phyloP scores from a whole-genome alignment of 106 monocot genomes.

The Dendrobium catenatum region DNA sequence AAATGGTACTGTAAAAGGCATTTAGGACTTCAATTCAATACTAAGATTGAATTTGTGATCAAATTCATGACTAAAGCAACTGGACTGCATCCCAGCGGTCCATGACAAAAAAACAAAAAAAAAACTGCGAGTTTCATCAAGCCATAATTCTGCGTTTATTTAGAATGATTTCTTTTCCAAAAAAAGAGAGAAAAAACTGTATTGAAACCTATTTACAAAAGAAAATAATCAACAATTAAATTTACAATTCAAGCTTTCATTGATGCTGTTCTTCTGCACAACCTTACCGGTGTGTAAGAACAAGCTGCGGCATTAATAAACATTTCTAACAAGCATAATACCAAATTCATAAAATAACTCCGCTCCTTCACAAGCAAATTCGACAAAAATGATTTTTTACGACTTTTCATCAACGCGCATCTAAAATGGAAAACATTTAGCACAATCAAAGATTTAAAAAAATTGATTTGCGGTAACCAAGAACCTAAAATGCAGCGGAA shows the following conservation, averaged over 20 bases:
- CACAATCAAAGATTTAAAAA: neutral
- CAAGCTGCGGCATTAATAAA: neutral
- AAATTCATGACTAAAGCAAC: neutral
- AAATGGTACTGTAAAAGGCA: neutral
- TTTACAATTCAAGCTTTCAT: neutral
- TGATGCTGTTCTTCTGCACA: neutral
- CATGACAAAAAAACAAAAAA: neutral
- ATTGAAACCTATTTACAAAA: too few species aligned
- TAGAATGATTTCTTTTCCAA: too few species aligned
- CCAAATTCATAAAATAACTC: neutral
- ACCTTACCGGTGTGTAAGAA: neutral
- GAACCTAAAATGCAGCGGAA: neutral
- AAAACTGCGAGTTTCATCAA: too few species aligned
- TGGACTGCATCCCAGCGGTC: too few species aligned
- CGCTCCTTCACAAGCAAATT: neutral
- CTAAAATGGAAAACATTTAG: neutral
- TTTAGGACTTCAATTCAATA: neutral
- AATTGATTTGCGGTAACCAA: neutral
- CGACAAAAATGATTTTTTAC: neutral
- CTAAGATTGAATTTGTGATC: neutral
- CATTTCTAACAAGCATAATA: neutral
- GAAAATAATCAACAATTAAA: neutral
- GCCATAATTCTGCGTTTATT: too few species aligned
- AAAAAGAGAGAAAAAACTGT: too few species aligned
- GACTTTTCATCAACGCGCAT: too few species aligned